phyloP scores from a whole-genome alignment of 1,284 basidiomycete genomes.

The Naganishia sp. region DNA sequence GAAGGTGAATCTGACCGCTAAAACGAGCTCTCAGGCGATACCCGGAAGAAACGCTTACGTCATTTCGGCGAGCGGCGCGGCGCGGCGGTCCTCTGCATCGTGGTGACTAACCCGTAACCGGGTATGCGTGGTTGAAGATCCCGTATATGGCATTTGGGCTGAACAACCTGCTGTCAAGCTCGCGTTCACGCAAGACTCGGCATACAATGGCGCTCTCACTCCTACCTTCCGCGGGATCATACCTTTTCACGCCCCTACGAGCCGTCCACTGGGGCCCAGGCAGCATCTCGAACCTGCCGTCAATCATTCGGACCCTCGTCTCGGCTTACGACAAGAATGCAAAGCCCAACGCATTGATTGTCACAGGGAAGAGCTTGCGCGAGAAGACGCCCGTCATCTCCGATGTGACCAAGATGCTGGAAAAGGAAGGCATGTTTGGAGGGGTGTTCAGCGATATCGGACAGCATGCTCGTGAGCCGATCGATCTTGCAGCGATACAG shows the following conservation, averaged over 20 bases:
- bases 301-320: constrained; percentile 28
- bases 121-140: too few species aligned
- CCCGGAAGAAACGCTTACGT: too few species aligned
- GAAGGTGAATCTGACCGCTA: too few species aligned
- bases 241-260: constrained; percentile 22
- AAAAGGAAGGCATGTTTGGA: constrained; percentile 61
- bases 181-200: too few species aligned
- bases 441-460: constrained; percentile 73
- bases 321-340: constrained; percentile 32
- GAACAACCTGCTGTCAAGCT: too few species aligned
- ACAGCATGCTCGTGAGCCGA: constrained; percentile 62
- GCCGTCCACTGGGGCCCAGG: constrained; percentile 28
- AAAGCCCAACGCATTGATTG: constrained; percentile 58
- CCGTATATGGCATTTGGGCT: too few species aligned
- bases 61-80: too few species aligned
- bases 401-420: constrained; percentile 62
- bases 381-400: constrained; percentile 52
- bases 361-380: constrained; percentile 69
- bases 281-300: constrained; percentile 10
- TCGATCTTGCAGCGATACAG: neutral
- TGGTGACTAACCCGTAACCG: too few species aligned
- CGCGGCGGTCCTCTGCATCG: too few species aligned
- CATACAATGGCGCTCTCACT: constrained; percentile 13
- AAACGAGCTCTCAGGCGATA: too few species aligned
- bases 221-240: constrained; percentile 17